Conservation (phyloP, 2,329 filamentous ascomycete genomes). For the Stagonosporopsis rhizophila region DNA sequence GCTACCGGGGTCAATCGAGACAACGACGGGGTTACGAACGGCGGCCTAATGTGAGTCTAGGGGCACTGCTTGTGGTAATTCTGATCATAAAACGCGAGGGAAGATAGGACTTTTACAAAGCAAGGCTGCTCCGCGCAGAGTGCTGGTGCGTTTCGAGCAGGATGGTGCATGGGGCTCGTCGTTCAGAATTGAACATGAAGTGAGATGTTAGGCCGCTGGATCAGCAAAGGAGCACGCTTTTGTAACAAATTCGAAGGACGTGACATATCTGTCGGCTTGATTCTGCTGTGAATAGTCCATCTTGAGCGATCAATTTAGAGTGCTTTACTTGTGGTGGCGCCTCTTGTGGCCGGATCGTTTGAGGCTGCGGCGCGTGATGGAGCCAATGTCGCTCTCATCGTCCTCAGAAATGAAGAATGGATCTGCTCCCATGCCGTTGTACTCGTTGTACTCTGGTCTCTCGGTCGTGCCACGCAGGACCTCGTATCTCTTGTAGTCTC, state of each 20-base stretch:
- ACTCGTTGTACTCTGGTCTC: constrained; percentile 35
- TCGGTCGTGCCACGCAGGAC: constrained; percentile 42
- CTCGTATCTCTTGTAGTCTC: constrained; percentile 37
- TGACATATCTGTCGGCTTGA: background rate
- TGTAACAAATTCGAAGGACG: too few species aligned
- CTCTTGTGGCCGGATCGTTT: constrained; percentile 3
- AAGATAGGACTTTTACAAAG: constrained; percentile 1
- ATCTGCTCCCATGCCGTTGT: constrained; percentile 41
- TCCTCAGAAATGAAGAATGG: constrained; percentile 32
- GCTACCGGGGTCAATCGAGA: background rate
- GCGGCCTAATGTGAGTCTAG: background rate
- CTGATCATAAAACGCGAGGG: background rate
- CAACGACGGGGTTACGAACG: too few species aligned
- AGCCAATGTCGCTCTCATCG: constrained; percentile 1
- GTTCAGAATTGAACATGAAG: background rate
- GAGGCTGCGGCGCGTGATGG: constrained; percentile 2
- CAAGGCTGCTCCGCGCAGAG: background rate
- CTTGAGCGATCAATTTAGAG: background rate
- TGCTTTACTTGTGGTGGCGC: background rate
- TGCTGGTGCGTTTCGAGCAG: background rate
- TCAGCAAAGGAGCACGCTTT: too few species aligned
- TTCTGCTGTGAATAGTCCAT: background rate
- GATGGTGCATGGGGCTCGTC: background rate
- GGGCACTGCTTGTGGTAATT: background rate
- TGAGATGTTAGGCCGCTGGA: background rate